These are phyloP conservation scores for Chaetothyriales sp. DNA, from an alignment of 2,329 filamentous ascomycete species.

Conservation along the genomic window DNA sequence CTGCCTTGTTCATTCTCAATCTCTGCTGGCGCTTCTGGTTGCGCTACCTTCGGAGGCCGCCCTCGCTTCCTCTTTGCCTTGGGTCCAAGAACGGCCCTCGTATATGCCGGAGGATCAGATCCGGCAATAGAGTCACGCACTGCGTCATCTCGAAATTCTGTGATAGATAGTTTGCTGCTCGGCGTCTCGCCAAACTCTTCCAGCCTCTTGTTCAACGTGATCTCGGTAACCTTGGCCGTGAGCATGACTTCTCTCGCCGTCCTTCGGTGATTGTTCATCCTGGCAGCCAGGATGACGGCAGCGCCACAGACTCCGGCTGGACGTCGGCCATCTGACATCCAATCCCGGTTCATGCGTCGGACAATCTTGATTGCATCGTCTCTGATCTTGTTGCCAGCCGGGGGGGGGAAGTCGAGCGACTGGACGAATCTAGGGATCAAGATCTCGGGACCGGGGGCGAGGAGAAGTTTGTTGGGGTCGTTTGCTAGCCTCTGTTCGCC, in stretches of 20 bases:
- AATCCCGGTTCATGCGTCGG: conserved; percentile 87
- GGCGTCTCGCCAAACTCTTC: conserved; percentile 84
- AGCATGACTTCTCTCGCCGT: conserved; percentile 94
- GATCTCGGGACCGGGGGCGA: conserved; percentile 49
- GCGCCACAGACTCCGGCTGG: conserved; percentile 91
- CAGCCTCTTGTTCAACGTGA: conserved; percentile 80
- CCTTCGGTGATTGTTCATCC: conserved; percentile 95
- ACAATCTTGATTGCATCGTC: conserved; percentile 78
- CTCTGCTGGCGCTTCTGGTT: conserved; percentile 27
- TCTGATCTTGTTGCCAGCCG: conserved; percentile 60
- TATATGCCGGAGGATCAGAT: conserved; percentile 67
- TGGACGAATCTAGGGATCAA: conserved; percentile 82
- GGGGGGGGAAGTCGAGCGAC: conserved; percentile 77
- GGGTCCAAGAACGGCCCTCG: conserved; percentile 42
- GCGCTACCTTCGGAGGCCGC: conserved; percentile 17
- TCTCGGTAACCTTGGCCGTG: conserved; percentile 88
- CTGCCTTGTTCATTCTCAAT: conserved; percentile 30
- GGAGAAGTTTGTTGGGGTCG: conserved; percentile 23
- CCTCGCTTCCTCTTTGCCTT: conserved; percentile 41
- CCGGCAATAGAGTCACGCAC: conserved; percentile 39
- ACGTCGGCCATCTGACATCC: conserved; percentile 89
- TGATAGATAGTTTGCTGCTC: conserved; percentile 70
- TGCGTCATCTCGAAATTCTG: conserved; percentile 53
- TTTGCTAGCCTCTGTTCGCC: not conserved
- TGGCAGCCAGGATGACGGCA: conserved; percentile 82